These are phyloP conservation scores for Ogataea pilisensis DNA, from an alignment of 805 yeast species.

Conservation along the genomic window DNA sequence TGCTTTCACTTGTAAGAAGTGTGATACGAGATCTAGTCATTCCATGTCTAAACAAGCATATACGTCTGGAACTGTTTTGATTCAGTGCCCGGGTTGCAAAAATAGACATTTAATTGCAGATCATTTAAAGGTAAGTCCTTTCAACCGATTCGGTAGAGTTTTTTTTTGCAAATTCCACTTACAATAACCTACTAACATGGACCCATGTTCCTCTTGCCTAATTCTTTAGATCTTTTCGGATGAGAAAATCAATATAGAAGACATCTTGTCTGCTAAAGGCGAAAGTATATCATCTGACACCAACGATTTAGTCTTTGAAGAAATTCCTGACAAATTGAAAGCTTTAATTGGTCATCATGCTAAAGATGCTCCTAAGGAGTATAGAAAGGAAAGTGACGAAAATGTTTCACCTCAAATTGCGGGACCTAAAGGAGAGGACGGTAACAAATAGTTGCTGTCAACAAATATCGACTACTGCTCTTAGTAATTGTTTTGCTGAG, in stretches of 20 bases:
- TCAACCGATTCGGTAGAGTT: too few species aligned
- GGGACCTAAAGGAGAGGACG: constrained; percentile 5
- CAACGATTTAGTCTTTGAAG: constrained; percentile 67
- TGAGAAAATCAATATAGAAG: constrained; percentile 69
- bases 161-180: too few species aligned
- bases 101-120: constrained; percentile 90
- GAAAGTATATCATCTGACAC: constrained; percentile 63
- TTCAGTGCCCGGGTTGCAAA: constrained; percentile 89
- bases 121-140: constrained; percentile 51
- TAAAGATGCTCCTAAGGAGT: constrained; percentile 57
- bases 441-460: constrained; percentile 1
- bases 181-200: not conserved
- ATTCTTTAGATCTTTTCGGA: constrained; percentile 69
- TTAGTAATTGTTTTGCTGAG: too few species aligned
- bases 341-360: constrained; percentile 59
- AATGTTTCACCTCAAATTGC: constrained; percentile 10
- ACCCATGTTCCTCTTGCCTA: constrained; percentile 1
- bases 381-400: constrained; percentile 5
- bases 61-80: constrained; percentile 76
- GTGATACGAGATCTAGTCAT: constrained; percentile 80
- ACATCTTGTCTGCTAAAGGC: constrained; percentile 71
- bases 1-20: constrained; percentile 89
- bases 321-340: constrained; percentile 55
- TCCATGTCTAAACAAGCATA: constrained; percentile 92
- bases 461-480: too few species aligned